Conservation (phyloP, 148 eudicot genomes). For the Arbutus unedo region DNA sequence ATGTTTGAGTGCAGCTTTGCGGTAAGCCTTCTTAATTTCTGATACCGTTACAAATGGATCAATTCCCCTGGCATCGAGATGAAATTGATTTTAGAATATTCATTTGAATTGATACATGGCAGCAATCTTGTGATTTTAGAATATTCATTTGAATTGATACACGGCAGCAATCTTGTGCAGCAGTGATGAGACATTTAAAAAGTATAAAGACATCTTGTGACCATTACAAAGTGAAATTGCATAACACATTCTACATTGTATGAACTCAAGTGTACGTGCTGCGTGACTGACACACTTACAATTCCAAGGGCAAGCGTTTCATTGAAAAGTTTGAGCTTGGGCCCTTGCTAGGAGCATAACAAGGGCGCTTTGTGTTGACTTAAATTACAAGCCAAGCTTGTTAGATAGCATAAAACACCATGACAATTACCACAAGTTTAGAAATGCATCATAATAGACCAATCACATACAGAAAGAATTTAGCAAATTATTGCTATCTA, state of each 20-base stretch:
- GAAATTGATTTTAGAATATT: constrained; percentile 12
- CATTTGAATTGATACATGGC: background rate
- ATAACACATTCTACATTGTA: background rate
- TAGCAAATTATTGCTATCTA: background rate
- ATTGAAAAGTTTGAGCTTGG: background rate
- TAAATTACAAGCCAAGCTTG: constrained; percentile 3
- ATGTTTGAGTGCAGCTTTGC: constrained; percentile 92
- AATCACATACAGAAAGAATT: background rate
- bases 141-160: background rate
- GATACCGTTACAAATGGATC: constrained; percentile 68
- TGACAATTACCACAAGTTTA: background rate
- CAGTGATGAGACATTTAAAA: background rate
- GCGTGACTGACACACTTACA: background rate
- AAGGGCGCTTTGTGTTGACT: background rate
- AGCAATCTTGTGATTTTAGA: background rate
- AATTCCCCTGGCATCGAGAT: constrained; percentile 63
- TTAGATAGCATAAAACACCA: background rate
- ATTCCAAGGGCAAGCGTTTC: background rate
- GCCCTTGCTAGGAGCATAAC: background rate
- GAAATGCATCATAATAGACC: background rate
- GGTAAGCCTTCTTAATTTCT: constrained; percentile 85
- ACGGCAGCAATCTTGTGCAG: background rate
- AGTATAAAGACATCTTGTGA: background rate
- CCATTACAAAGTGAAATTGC: background rate
- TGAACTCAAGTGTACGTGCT: background rate